Base-by-base conservation (phyloP, 2,329 filamentous ascomycete species). In the Chrysosporium queenslandicum region DNA sequence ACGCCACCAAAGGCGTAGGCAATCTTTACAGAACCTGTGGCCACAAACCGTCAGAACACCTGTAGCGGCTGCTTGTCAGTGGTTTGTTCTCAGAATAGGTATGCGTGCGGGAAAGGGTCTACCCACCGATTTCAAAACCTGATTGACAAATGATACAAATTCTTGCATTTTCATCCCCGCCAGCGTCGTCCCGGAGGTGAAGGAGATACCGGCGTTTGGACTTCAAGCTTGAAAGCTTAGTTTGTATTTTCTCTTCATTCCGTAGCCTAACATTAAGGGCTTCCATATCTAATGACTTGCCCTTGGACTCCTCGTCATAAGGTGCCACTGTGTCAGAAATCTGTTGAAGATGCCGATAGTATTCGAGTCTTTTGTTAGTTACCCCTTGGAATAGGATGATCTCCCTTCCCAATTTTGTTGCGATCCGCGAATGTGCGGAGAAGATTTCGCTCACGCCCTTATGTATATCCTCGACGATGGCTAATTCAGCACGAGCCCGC, bases 1-100 rank as follows among this genome's bases (percentile, higher is more conserved):
- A 53, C 73, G 75, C 72, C 85, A 87, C 92, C 92, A 97, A 11
- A 81, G 60, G 34, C 76, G 75, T 59, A 97, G 83, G 66, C 92
- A 97, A 25, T 87, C 85, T 61, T 87, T 89, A 72, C 91, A 96
- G 64, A 89, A 97, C 58, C 88, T 81, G 64, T 98, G 92, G 0
- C 91, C 91, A 64, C 92, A 97, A 1, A 88, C 78, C 0, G 91
- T 96, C 58, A 71, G 57, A 16, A 71, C 67, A 23, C 69, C 69
- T 71, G 30, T 11, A 25, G 7, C 5, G 43, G 30, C 30, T n/a
- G 47, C 36, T 25, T 7, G 23, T 49, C 39, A 43, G 51, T 34
- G 32, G 8, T 6, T 37, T 36, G 30, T 2, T 16, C 16, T 27
- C 29, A 54, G 16, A 16, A 16, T 7, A 21, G 3, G 4, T 36